Base-by-base conservation (phyloP, 345 rosid species). In the Atalantia buxifolia region DNA sequence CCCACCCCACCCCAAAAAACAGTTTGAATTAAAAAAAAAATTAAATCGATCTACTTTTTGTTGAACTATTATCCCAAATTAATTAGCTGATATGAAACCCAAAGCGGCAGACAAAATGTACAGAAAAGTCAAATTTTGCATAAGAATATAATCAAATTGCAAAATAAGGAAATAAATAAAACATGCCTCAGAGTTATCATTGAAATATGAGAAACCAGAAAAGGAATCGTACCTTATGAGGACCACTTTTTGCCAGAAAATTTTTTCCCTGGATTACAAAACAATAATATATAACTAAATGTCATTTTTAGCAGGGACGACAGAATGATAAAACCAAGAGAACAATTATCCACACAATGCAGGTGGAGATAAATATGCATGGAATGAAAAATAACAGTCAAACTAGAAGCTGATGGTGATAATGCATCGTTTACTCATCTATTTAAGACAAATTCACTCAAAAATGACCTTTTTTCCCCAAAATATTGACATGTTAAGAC, bases 161-260 rank as follows among this genome's bases (percentile, higher is more conserved):
- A 67, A 19, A 9, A 66, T n/a, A 35, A 28, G 30, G 4, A 67
- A 36, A 27, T 31, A 67, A 38, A 67, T 5, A 38, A 25, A 67
- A 24, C 53, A 67, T 12, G 50, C 18, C 50, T 45, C 50, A 13
- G 16, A 45, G 13, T 45, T 45, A 45, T 13, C 50, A 14, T 13
- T 45, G 18, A 12, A 45, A 38, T 31, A 18, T n/a, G 25, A 64
- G 18, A 21, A 75, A 64, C 21, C 8, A 55, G 48, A 45, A 61
- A 62, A 68, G 75, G 78, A 74, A 69, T 36, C 9, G 22, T 78
- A 89, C 97, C 97, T 95, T 95, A 77, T 95, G 92, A 38, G 85
- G 83, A 75, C 90, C 81, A 82, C 83, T 84, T 83, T 86, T 88
- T 72, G 87, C 91, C 65, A 90, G 64, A 80, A 90, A 88, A 48